Conservation (phyloP, 169 alveolate genomes). For the Plasmodium inui region DNA sequence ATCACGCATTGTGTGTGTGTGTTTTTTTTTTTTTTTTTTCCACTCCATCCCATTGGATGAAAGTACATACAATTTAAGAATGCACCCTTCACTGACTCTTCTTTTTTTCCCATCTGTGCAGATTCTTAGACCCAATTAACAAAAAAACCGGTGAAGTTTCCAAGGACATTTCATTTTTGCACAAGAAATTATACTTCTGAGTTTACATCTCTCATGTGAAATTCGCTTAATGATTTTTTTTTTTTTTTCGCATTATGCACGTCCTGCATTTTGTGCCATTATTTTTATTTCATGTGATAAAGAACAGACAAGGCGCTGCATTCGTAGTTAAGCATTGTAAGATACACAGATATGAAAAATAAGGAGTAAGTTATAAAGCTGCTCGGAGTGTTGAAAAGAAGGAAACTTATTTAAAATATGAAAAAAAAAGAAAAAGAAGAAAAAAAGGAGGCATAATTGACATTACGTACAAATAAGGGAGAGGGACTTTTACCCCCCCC, state of each 20-base stretch:
- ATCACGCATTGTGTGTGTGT: background rate
- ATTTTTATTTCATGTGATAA: slow-evolving; percentile 3
- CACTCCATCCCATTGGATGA: background rate
- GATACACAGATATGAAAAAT: slow-evolving; percentile 2
- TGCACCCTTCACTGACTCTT: background rate
- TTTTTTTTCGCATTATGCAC: background rate
- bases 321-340: slow-evolving; percentile 5
- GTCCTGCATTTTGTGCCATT: background rate
- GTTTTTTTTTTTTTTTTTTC: background rate
- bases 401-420: background rate
- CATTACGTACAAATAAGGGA: background rate
- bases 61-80: background rate
- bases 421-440: slow-evolving; percentile 2
- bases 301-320: slow-evolving; percentile 4
- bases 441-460: background rate
- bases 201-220: background rate
- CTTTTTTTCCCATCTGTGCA: background rate
- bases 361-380: slow-evolving; percentile 7
- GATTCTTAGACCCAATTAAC: slow-evolving; percentile 71
- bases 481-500: background rate
- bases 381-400: slow-evolving; percentile 1
- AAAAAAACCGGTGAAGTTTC: slow-evolving; percentile 76
- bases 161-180: slow-evolving; percentile 74
- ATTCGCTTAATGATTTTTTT: slow-evolving; percentile 18
- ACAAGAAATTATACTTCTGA: slow-evolving; percentile 70